A percentile compares a stretch with the other conserved stretches of the same genome.
These are phyloP conservation scores for Nicotiana knightiana DNA, from an alignment of 257 asterid species.

Conservation along the genomic window DNA sequence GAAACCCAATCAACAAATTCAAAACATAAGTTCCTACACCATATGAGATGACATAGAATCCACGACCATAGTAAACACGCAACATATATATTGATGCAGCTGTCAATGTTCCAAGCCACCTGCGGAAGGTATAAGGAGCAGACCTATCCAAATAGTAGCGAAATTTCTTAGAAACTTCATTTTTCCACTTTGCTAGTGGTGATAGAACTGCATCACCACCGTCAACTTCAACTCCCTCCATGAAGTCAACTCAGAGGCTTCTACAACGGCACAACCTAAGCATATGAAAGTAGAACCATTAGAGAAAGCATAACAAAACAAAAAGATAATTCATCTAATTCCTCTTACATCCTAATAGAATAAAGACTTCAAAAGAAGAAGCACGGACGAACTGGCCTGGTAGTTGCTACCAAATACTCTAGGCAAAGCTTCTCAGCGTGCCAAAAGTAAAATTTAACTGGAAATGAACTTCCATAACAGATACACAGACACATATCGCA, in stretches of 20 bases:
- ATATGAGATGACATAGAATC: constrained; percentile 52
- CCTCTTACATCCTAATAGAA: not conserved
- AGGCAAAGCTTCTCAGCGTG: not conserved
- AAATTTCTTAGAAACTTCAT: constrained; percentile 39
- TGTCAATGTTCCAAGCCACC: constrained; percentile 58
- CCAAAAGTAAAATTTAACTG: not conserved
- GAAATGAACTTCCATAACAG: too few species aligned
- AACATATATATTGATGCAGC: constrained; percentile 46
- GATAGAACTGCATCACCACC: constrained; percentile 25
- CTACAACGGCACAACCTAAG: not conserved
- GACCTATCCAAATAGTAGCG: constrained; percentile 48
- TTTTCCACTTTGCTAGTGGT: constrained; percentile 46
- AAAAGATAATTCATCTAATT: not conserved
- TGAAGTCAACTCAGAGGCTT: not conserved
- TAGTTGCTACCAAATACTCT: not conserved
- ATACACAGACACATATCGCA: too few species aligned
- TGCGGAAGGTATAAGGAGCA: constrained; percentile 36
- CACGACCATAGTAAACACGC: constrained; percentile 41
- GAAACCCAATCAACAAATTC: constrained; percentile 58
- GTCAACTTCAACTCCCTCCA: constrained; percentile 35
- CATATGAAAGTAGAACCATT: not conserved
- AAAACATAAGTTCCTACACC: constrained; percentile 52
- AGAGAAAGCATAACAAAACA: not conserved
- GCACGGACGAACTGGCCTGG: not conserved
- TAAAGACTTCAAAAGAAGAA: not conserved